These are phyloP conservation scores for Puccinia coronata DNA, from an alignment of 1,284 basidiomycete species.

Conservation along the genomic window DNA sequence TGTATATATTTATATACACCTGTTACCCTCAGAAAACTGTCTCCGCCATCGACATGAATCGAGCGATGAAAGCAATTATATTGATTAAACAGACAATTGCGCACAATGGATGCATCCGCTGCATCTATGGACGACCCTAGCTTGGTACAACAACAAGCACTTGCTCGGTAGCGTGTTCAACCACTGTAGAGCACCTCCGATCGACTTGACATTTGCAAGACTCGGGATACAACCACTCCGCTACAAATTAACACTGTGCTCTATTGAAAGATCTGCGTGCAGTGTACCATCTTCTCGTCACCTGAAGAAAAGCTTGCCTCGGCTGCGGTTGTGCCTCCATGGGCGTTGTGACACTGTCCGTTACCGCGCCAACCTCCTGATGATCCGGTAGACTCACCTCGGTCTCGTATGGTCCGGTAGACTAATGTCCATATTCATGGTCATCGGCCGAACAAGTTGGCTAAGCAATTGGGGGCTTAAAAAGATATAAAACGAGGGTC, in stretches of 20 bases:
- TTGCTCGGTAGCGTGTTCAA: neutral
- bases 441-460: neutral
- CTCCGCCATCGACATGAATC: too few relatives aligned
- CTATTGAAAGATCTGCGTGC: neutral
- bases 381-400: too few relatives aligned
- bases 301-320: neutral
- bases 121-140: too few relatives aligned
- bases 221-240: too few relatives aligned
- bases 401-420: constrained; percentile 1
- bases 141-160: too few relatives aligned
- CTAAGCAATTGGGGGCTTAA: neutral
- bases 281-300: neutral
- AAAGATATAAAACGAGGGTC: neutral
- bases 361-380: too few relatives aligned
- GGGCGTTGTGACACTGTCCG: neutral
- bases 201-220: constrained; percentile 15
- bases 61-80: too few relatives aligned
- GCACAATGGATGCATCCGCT: too few relatives aligned
- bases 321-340: neutral
- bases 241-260: too few relatives aligned
- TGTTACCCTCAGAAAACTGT: too few relatives aligned
- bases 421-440: neutral
- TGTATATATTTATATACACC: too few relatives aligned
- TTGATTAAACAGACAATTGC: too few relatives aligned
- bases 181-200: neutral